These are phyloP conservation scores for Ustilaginoidea virens DNA, from an alignment of 2,329 filamentous ascomycete genomes.

Conservation along the genomic window DNA sequence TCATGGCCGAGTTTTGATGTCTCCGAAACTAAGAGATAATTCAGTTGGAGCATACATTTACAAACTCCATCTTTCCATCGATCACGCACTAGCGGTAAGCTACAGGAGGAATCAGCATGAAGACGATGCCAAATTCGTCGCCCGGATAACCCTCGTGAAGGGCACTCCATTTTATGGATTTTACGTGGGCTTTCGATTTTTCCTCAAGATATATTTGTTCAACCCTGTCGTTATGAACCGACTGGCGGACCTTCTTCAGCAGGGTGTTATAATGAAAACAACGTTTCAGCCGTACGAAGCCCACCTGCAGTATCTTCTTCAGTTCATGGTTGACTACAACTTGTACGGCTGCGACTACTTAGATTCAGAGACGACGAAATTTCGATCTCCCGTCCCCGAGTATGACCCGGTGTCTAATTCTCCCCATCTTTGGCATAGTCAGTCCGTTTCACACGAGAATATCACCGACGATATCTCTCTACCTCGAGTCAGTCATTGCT, in stretches of 20 bases:
- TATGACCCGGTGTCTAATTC: conserved; percentile 44
- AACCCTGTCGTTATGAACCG: conserved; percentile 80
- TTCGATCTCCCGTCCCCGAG: conserved; percentile 61
- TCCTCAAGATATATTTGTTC: conserved; percentile 87
- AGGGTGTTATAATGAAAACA: conserved; percentile 73
- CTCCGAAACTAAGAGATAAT: no score
- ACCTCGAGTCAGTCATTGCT: conserved; percentile 72
- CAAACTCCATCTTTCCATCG: conserved; percentile 70
- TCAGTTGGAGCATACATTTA: conserved; percentile 62
- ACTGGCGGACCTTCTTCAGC: conserved; percentile 70
- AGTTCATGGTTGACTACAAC: conserved; percentile 99
- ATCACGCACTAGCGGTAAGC: conserved; percentile 74
- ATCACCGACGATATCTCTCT: conserved; percentile 44
- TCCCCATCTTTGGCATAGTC: conserved; percentile 65
- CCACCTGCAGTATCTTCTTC: conserved; percentile 79
- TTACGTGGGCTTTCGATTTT: conserved; percentile 79
- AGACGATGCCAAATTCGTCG: conserved; percentile 58
- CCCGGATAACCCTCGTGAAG: conserved; percentile 82
- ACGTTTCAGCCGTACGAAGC: conserved; percentile 86
- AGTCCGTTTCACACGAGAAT: conserved; percentile 40
- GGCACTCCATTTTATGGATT: conserved; percentile 94
- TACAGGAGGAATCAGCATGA: conserved; percentile 63
- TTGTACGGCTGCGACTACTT: conserved; percentile 88
- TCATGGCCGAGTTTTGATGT: background rate
- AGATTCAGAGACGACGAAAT: conserved; percentile 52